A percentile compares a stretch with the other conserved stretches of the same genome.
phyloP scores from a whole-genome alignment of 352 stramenopile genomes.

The Phytophthora uliginosa region DNA sequence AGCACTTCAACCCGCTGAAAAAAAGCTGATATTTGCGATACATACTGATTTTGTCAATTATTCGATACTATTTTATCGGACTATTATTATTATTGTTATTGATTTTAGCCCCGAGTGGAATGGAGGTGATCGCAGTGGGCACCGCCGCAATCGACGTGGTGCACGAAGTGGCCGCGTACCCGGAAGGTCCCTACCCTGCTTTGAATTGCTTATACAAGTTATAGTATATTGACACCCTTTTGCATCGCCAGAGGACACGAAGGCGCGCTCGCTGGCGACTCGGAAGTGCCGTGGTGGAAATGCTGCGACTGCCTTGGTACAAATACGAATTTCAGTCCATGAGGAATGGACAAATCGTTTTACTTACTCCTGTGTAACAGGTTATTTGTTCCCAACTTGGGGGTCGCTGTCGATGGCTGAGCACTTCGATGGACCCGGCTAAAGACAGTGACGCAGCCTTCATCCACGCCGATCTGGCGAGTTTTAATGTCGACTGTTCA shows the following conservation, averaged over 20 bases:
- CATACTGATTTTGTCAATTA: not conserved
- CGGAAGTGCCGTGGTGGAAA: conserved; percentile 81
- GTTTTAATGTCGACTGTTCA: conserved; percentile 61
- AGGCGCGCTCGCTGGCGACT: conserved; percentile 60
- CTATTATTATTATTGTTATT: not conserved
- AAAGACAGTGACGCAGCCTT: conserved; percentile 69
- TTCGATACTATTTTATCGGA: not conserved
- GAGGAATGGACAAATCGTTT: not conserved
- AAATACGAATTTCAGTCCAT: not conserved
- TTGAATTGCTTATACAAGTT: not conserved
- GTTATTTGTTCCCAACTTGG: conserved; percentile 75
- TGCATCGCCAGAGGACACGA: conserved; percentile 29
- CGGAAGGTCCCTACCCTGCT: conserved; percentile 44
- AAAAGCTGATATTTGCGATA: not conserved
- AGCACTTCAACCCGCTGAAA: not conserved
- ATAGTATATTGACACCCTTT: not conserved
- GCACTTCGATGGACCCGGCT: conserved; percentile 62
- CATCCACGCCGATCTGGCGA: conserved; percentile 51
- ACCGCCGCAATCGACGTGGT: conserved; percentile 82
- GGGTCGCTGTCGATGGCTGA: conserved; percentile 63
- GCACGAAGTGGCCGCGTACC: conserved; percentile 66
- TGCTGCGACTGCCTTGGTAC: conserved; percentile 71
- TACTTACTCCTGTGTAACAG: conserved; percentile 15
- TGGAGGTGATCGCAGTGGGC: conserved; percentile 75
- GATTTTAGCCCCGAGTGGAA: conserved; percentile 11